phyloP scores from a whole-genome alignment of 129 eudicot species.

The Glebionis coronaria region DNA sequence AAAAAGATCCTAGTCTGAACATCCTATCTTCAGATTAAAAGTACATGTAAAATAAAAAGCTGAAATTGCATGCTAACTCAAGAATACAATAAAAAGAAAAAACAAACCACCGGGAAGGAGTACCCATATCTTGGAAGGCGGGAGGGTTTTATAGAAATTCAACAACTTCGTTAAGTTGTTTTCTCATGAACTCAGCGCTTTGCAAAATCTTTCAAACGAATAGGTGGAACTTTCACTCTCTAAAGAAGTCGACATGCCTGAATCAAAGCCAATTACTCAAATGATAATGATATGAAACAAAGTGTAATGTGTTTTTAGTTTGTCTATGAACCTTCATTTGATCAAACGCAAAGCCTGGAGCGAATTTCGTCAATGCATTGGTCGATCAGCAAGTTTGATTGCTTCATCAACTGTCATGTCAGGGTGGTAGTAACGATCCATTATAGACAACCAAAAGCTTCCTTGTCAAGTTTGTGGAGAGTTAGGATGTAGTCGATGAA shows the following conservation, averaged over 20 bases:
- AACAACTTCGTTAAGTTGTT: slow-evolving; percentile 90
- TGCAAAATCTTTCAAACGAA: slow-evolving; percentile 74
- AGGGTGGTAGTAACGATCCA: too few relatives aligned
- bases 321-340: slow-evolving; percentile 68
- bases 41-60: slow-evolving; percentile 3
- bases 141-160: slow-evolving; percentile 87
- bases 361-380: too few relatives aligned
- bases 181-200: slow-evolving; percentile 77
- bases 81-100: neutral
- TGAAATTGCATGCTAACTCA: slow-evolving; percentile 13
- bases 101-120: slow-evolving; percentile 22
- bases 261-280: slow-evolving; percentile 2
- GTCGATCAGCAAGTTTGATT: too few relatives aligned
- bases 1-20: too few relatives aligned
- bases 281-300: neutral
- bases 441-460: too few relatives aligned
- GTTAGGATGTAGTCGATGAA: too few relatives aligned
- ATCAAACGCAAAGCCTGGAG: slow-evolving; percentile 61
- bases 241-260: slow-evolving; percentile 21
- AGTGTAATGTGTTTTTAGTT: slow-evolving; percentile 6
- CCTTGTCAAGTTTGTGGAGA: too few relatives aligned
- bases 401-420: too few relatives aligned
- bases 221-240: slow-evolving; percentile 94
- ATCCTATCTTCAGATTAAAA: slow-evolving; percentile 13
- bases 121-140: slow-evolving; percentile 93